phyloP scores from a whole-genome alignment of 1,139 yeast species.

The Pneumocystis murina region DNA sequence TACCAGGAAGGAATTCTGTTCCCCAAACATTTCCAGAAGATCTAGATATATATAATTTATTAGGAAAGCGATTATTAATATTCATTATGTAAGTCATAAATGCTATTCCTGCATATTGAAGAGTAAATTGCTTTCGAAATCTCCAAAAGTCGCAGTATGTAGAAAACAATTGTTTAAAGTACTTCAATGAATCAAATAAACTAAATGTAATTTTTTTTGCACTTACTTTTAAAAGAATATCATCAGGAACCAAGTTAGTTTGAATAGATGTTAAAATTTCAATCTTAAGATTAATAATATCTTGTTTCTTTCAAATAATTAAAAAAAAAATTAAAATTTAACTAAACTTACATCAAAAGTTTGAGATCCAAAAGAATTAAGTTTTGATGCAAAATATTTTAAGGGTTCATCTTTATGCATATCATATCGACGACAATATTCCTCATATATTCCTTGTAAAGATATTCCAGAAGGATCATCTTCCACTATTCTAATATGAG shows the following conservation, averaged over 20 bases:
- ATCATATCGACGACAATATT: slow-evolving; percentile 58
- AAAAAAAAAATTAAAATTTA: not conserved
- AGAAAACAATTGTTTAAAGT: slow-evolving; percentile 47
- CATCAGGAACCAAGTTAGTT: slow-evolving; percentile 70
- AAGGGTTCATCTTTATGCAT: slow-evolving; percentile 82
- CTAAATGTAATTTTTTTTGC: slow-evolving; percentile 16
- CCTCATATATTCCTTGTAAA: slow-evolving; percentile 78
- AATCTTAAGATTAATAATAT: slow-evolving; percentile 70
- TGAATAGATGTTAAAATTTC: slow-evolving; percentile 86
- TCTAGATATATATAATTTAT: slow-evolving; percentile 70
- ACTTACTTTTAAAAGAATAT: slow-evolving; percentile 50
- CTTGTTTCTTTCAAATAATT: slow-evolving; percentile 54
- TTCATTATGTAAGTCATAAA: slow-evolving; percentile 92
- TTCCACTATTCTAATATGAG: slow-evolving; percentile 81
- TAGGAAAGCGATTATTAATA: slow-evolving; percentile 85
- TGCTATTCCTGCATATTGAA: slow-evolving; percentile 89
- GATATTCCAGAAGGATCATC: slow-evolving; percentile 68
- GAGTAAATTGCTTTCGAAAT: slow-evolving; percentile 86
- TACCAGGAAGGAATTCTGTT: slow-evolving; percentile 86
- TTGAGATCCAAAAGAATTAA: slow-evolving; percentile 87
- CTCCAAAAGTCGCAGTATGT: slow-evolving; percentile 92
- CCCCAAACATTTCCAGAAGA: slow-evolving; percentile 86
- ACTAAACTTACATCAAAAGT: slow-evolving; percentile 25
- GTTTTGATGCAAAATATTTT: slow-evolving; percentile 68
- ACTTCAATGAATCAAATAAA: slow-evolving; percentile 15